These are phyloP conservation scores for Pichia kudriavzevii DNA, from an alignment of 1,139 yeast genomes.

Conservation along the genomic window DNA sequence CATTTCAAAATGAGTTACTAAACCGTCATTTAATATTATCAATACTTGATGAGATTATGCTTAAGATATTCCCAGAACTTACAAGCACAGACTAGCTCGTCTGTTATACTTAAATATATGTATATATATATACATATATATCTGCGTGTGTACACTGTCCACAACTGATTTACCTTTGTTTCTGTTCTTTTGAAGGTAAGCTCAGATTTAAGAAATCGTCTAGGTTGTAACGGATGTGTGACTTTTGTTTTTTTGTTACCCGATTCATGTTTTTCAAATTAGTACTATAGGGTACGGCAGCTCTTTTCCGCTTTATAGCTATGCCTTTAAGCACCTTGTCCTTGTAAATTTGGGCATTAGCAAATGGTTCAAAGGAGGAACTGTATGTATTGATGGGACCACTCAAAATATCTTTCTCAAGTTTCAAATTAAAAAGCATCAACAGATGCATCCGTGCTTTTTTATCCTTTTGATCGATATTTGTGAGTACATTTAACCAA, in stretches of 20 bases:
- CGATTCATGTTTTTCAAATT: not conserved
- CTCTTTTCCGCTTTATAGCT: not conserved
- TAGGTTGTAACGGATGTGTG: conserved; percentile 5
- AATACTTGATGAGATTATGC: conserved; percentile 44
- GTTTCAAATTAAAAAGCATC: conserved; percentile 7
- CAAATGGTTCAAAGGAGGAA: not conserved
- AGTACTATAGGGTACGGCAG: not conserved
- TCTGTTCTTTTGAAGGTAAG: not conserved
- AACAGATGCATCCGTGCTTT: not conserved
- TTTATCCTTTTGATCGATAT: conserved; percentile 5
- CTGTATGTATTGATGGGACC: conserved; percentile 9
- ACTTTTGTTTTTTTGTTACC: conserved; percentile 1
- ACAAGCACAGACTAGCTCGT: too few species aligned
- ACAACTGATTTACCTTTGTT: not conserved
- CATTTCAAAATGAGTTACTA: conserved; percentile 68
- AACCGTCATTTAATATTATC: conserved; percentile 59
- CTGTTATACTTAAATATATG: not conserved
- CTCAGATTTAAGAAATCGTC: conserved; percentile 3
- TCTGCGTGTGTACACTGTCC: not conserved
- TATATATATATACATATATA: not conserved
- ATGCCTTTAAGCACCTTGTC: conserved; percentile 5
- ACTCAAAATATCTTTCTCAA: conserved; percentile 5
- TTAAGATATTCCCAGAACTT: conserved; percentile 36
- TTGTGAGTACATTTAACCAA: conserved; percentile 10
- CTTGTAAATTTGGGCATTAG: not conserved